Base-by-base conservation (phyloP, 345 rosid species). In the Chamaenerion angustifolium region DNA sequence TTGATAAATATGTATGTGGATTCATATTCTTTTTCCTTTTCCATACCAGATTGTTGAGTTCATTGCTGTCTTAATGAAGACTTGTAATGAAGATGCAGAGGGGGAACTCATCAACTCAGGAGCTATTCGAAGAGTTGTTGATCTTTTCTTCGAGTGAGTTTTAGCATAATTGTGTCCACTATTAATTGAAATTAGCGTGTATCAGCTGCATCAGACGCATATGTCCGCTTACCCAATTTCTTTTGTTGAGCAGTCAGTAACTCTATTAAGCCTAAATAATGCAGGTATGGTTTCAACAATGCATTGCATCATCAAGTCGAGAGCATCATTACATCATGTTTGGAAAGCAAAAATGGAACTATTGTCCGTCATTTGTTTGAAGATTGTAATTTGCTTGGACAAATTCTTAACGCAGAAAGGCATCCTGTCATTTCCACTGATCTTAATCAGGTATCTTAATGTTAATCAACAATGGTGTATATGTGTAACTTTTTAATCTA, bases 291-390 rank as follows among this genome's bases (percentile, higher is more conserved):
- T 0, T 93, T 64, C 75, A 93, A 88, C 63, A 93, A 93, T 58
- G 94, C 94, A 11, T 61, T 93, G 69, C 99, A 93, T 73, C 96
- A 88, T 74, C 96, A 88, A 47, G 92, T 85, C 42, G 99, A 92
- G 70, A 93, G 82, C 64, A 77, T 88, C 55, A 64, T 88, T 60
- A 54, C 72, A 43, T 84, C 94, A 16, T 93, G 99, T 70, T 68
- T 85, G 74, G 96, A 88, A 65, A 81, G 74, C 58, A 88, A 76
- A 73, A 79, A 66, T 23, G 77, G 74, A 10, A 23, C 61, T 15
- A 63, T 84, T 67, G 67, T 85, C 45, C 74, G 72, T 65, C 85
- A 92, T 65, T 74, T 88, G 66, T 79, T 92, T 64, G 71, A 43
- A 61, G 96, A 92, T 27, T 92, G 95, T 64, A 64, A 82, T 69